Base-by-base conservation (phyloP, 257 asterid species). In the Solanum chaucha region DNA sequence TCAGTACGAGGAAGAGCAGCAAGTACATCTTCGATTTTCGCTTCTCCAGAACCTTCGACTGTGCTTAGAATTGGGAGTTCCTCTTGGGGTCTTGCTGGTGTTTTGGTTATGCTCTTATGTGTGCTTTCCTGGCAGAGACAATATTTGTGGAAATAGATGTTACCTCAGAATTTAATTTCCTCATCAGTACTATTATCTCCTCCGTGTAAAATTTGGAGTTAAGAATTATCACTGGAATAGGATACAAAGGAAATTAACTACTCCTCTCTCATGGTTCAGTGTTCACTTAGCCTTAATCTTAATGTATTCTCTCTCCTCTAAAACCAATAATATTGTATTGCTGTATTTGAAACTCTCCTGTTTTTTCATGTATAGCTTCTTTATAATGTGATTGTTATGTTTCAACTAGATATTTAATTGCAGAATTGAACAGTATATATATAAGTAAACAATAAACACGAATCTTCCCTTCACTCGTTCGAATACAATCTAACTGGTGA, bases 71-170 rank as follows among this genome's bases (percentile, higher is more conserved):
- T 93, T 81, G 94, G 96, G 89, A 90, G 94, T 51, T 95, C 98
- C 7, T 86, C 92, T 61, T 93, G 95, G 95, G 94, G 98, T 8
- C 88, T 94, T 71, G 96, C 98, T 28, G 98, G 90, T 61, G 74
- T 95, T 65, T 84, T 95, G 91, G 10, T 91, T 78, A 28, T 93
- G 95, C 94, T 94, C 3, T 10, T 93, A 77, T 92, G 90, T 88
- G 93, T 92, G 40, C 85, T 92, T 65, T 93, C 97, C 34, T 93
- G 96, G 92, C 96, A 93, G 67, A 46, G 85, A 74, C 96, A 92
- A 4, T 91, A 92, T 40, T 91, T 93, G 77, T 93, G 96, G 96
- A 92, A 87, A 90, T 95, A 87, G 73, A 35, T 26, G 19, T 12
- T 5, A 44, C 17, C 32, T 73, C 3, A 1, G 8, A n/a, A 1